Percentiles rank a stretch among this genome's conserved stretches.
Conservation (phyloP, 1,139 yeast genomes). For the Kluyveromyces sp. region DNA sequence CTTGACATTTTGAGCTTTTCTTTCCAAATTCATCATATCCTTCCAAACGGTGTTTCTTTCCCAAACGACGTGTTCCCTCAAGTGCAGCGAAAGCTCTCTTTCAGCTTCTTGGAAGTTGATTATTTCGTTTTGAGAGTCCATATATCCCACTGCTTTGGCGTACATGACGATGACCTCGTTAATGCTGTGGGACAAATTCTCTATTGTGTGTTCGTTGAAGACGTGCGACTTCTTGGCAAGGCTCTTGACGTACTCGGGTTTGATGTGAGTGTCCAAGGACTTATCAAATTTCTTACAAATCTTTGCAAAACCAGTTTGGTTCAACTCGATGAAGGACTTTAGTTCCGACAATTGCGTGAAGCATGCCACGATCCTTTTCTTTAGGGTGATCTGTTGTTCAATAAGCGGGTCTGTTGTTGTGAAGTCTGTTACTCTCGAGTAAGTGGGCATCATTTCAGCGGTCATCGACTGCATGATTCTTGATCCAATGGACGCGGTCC, state of each 20-base stretch:
- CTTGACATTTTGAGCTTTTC: conserved; percentile 53
- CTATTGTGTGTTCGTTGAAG: conserved; percentile 39
- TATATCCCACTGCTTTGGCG: conserved; percentile 28
- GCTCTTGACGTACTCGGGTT: conserved; percentile 41
- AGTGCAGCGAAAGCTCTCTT: conserved; percentile 62
- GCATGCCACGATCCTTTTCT: conserved; percentile 55
- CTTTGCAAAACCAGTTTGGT: conserved; percentile 81
- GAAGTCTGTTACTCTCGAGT: conserved; percentile 14
- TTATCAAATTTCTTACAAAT: conserved; percentile 88
- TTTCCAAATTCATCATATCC: conserved; percentile 85
- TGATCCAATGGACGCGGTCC: conserved; percentile 3
- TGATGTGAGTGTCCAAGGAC: conserved; percentile 55
- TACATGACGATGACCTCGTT: conserved; percentile 35
- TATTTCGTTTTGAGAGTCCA: conserved; percentile 9
- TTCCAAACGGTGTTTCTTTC: conserved; percentile 97
- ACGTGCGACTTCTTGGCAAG: conserved; percentile 37
- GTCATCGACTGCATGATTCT: conserved; percentile 6
- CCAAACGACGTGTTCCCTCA: conserved; percentile 92
- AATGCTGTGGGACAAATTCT: conserved; percentile 39
- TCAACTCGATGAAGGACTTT: conserved; percentile 72
- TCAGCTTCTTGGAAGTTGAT: conserved; percentile 40
- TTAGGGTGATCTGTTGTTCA: conserved; percentile 49
- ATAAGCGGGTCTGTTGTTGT: conserved; percentile 14
- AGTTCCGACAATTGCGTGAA: conserved; percentile 78
- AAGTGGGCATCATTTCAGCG: conserved; percentile 11